These are phyloP conservation scores for Gnaphalium uliginosum DNA, from an alignment of 129 eudicot genomes.

Conservation along the genomic window DNA sequence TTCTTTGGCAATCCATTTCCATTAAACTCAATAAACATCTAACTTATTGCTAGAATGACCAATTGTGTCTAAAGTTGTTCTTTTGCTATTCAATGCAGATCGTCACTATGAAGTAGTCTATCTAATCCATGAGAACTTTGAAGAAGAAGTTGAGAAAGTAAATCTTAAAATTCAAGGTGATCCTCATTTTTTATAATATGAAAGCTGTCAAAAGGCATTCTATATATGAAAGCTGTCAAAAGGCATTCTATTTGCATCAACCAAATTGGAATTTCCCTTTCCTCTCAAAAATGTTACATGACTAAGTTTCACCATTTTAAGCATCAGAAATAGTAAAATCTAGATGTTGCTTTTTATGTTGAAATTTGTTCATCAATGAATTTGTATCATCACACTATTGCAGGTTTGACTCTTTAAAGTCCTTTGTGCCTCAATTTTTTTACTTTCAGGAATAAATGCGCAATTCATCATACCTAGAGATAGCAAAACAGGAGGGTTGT, in stretches of 20 bases:
- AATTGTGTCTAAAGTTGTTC: slow-evolving; percentile 8
- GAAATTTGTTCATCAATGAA: background rate
- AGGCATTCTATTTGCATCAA: background rate
- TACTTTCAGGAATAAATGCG: background rate
- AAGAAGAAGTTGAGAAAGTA: slow-evolving; percentile 77
- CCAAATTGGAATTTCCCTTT: slow-evolving; percentile 17
- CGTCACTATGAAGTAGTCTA: slow-evolving; percentile 97
- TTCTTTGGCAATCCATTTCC: background rate
- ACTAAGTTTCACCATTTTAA: background rate
- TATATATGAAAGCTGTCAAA: slow-evolving; percentile 5
- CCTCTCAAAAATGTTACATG: background rate
- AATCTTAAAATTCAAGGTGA: slow-evolving; percentile 81
- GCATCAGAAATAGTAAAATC: background rate
- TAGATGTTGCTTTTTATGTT: slow-evolving; percentile 7
- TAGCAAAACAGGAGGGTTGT: background rate
- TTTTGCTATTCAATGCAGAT: slow-evolving; percentile 43
- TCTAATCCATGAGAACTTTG: slow-evolving; percentile 73
- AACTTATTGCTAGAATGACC: background rate
- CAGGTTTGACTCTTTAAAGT: background rate
- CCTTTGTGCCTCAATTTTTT: background rate
- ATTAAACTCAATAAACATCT: background rate
- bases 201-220: slow-evolving; percentile 4
- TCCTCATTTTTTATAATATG: background rate
- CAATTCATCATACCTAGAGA: background rate
- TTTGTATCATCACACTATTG: background rate